A percentile compares a stretch with the other conserved stretches of the same genome.
phyloP scores from a whole-genome alignment of 306 rosid species.

The Trifolium repens region DNA sequence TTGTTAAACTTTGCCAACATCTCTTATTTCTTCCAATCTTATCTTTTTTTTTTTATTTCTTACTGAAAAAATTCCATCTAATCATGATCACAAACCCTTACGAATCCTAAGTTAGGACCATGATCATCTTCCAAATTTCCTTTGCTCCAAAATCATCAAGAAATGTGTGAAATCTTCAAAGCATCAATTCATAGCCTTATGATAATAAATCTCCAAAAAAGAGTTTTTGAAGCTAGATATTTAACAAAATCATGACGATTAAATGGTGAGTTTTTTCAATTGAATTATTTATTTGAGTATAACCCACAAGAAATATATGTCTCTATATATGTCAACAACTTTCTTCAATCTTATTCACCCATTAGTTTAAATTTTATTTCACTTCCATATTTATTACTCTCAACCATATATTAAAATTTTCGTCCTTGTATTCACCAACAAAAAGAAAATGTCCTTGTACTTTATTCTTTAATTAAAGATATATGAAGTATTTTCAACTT shows the following conservation, averaged over 20 bases:
- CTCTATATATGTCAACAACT: not conserved
- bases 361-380: not conserved
- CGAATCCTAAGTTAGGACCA: not conserved
- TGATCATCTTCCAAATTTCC: not conserved
- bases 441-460: not conserved
- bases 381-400: not conserved
- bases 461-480: not conserved
- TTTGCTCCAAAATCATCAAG: not conserved
- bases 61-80: not conserved
- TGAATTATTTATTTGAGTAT: not conserved
- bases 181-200: not conserved
- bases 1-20: not conserved
- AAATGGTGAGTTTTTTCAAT: not conserved
- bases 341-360: conserved; percentile 14
- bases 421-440: not conserved
- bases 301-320: not conserved
- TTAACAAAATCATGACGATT: not conserved
- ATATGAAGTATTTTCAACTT: not conserved
- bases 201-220: not conserved
- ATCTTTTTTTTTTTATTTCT: not conserved
- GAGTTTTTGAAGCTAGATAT: not conserved
- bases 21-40: not conserved
- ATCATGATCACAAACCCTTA: not conserved
- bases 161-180: not conserved
- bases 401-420: not conserved